Evolutionary conservation across 139 green algal genomes (phyloP), one percentile per base, ranked within the genome.

Genomic region (Chlamydomonas sphaeroides): DNA sequence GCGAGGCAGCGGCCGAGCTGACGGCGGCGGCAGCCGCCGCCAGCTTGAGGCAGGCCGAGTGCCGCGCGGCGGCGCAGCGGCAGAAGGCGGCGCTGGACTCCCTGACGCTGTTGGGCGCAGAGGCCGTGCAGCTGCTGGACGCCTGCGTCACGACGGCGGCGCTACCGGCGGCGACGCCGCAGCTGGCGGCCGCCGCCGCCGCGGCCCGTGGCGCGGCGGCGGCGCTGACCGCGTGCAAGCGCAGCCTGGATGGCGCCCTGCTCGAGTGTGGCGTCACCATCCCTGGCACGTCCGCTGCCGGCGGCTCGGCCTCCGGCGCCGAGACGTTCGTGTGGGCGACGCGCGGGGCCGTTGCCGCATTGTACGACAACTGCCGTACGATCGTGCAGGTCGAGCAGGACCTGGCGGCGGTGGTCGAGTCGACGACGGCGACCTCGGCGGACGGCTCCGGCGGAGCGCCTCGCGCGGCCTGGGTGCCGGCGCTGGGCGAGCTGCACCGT

Each of bases 91-190:
- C 42, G 0, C 82, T 95, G 73, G 78, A 89, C 23, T 20, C 28
- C 5, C 68, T 93, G 79, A 25, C 32, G 35, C 65, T 82, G 38
- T 35, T 89, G 26, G 49, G 53, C 5, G 42, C 48, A 8, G 89
- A 93, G 68, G 87, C 80, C 3, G 30, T n/a, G 0, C 62, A 86
- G 70, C 81, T 95, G 68, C 83, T 94, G 48, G 71, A 56, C 8
- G 87, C 89, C 0, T 85, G 85, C 86, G 51, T 83, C 36, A 26
- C 26, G 42, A 30, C 71, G 14, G 18, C 62, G 28, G 51, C 76
- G 30, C 86, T 91, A 59, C 57, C 81, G 14, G 65, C 35, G 32
- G 28, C 59, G 32, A 32, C 69, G 49, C 63, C 71, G 59, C 53
- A 48, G 49, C 76, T 78, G 42, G 41, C 45, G 35, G 51, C 65